These are phyloP conservation scores for Pestalotiopsis fici DNA, from an alignment of 2,329 filamentous ascomycete species.

Conservation along the genomic window DNA sequence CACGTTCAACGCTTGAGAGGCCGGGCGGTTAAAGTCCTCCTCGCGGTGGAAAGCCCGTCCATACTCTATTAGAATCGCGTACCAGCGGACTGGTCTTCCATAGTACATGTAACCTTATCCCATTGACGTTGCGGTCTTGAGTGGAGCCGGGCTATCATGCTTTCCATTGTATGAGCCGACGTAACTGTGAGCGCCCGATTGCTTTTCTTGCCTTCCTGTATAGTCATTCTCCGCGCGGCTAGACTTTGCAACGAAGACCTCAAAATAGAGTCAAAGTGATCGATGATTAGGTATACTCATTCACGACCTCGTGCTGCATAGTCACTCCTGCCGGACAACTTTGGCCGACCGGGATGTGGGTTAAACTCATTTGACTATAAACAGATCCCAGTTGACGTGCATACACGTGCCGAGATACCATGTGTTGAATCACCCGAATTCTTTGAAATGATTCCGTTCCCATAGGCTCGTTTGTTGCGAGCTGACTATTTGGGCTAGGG, in stretches of 20 bases:
- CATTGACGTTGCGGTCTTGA: background rate
- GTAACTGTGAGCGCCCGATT: background rate
- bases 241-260: background rate
- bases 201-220: conserved; percentile 8
- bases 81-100: background rate
- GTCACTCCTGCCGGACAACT: background rate
- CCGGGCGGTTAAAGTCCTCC: background rate
- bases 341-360: background rate
- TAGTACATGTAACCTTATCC: background rate
- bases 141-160: background rate
- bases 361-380: background rate
- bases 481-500: background rate
- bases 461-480: conserved; percentile 1
- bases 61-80: background rate
- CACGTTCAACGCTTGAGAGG: background rate
- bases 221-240: conserved; percentile 3
- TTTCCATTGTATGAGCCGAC: background rate
- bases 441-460: conserved; percentile 2
- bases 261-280: background rate
- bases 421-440: background rate
- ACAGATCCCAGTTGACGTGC: background rate
- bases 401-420: background rate
- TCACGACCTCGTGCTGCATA: background rate
- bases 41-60: background rate
- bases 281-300: background rate